Evolutionary conservation across 2,329 filamentous ascomycete species (phyloP).

Genomic region (Neopestalotiopsis clavispora): DNA sequence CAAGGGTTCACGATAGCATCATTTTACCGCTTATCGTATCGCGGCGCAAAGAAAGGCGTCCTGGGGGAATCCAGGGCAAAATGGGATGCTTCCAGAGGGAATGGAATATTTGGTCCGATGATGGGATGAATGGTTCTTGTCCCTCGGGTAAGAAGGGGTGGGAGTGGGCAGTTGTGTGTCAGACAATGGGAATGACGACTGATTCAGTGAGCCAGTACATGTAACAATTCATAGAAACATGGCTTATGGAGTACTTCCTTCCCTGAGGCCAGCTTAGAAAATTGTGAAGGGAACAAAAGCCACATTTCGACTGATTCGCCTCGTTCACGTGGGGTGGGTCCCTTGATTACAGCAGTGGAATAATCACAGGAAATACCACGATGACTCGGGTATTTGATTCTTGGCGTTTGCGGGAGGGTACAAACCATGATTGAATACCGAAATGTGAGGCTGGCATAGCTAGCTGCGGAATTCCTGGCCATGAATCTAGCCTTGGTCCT

Average conservation of each 20-base stretch:
- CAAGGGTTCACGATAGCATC: neutral
- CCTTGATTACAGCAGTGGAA: neutral
- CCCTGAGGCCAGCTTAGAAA: neutral
- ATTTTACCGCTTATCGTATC: neutral
- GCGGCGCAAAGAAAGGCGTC: neutral
- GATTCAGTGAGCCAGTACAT: neutral
- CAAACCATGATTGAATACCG: neutral
- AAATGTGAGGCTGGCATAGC: neutral
- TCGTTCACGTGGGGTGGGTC: neutral
- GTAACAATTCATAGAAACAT: conserved; percentile 8
- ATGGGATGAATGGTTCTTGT: too few relatives aligned
- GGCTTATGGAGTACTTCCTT: neutral
- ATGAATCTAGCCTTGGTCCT: neutral
- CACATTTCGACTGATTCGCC: neutral
- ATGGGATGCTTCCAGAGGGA: neutral
- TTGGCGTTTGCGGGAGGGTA: neutral
- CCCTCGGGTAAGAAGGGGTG: neutral
- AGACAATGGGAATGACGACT: neutral
- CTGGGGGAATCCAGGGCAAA: neutral
- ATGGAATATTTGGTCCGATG: neutral
- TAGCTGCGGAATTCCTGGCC: neutral
- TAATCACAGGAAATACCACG: neutral
- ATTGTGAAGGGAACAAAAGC: neutral
- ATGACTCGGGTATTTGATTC: neutral
- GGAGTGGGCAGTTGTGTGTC: neutral